Percentiles rank a stretch among this genome's conserved stretches.
Conservation (phyloP, 73 alveolate genomes). For the Paramecium tetraurelia region DNA sequence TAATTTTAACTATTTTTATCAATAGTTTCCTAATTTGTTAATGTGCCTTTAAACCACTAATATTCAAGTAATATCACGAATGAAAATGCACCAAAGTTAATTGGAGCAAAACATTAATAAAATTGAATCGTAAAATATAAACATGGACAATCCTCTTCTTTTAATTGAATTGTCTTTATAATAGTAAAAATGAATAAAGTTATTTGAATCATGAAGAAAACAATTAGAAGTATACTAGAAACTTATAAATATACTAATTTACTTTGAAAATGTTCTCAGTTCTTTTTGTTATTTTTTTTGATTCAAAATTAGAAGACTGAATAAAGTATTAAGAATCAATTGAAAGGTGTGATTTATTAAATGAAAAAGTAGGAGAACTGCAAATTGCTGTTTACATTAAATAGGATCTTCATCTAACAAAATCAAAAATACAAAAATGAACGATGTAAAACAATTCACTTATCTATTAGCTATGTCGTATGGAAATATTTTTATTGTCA, state of each 20-base stretch:
- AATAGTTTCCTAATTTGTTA: background rate
- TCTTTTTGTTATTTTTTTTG: background rate
- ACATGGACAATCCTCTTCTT: background rate
- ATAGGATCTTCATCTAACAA: background rate
- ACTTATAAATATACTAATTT: background rate
- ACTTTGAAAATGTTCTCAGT: constrained; percentile 21
- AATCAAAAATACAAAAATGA: background rate
- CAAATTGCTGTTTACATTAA: background rate
- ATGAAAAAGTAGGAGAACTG: background rate
- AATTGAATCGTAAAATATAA: background rate
- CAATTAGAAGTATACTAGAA: background rate
- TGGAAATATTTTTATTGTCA: background rate
- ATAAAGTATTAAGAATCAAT: background rate
- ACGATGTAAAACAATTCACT: background rate
- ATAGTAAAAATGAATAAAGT: background rate
- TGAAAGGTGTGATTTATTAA: background rate
- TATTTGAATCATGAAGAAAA: background rate
- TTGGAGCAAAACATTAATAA: background rate
- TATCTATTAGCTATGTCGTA: background rate
- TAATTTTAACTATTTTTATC: background rate
- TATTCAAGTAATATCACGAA: background rate
- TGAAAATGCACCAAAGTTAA: background rate
- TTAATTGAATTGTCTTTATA: background rate
- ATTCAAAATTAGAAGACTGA: background rate
- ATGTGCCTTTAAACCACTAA: background rate